These are phyloP conservation scores for Ganoderma sinense DNA, from an alignment of 1,284 basidiomycete species.

Conservation along the genomic window DNA sequence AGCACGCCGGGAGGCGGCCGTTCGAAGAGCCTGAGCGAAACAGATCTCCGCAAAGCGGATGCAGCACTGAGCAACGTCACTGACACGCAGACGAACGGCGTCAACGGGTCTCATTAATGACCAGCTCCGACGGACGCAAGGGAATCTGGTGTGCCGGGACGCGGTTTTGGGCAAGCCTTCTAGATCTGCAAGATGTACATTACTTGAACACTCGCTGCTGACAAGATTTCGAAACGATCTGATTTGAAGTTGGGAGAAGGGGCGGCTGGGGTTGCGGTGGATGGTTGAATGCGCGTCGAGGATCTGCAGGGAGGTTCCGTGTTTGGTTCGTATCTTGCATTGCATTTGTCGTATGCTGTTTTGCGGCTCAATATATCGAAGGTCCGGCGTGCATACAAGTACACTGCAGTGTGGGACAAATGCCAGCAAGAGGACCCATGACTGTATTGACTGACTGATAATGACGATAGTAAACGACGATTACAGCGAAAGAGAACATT, in stretches of 20 bases:
- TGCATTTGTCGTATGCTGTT: neutral
- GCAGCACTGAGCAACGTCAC: constrained; percentile 79
- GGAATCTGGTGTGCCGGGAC: neutral
- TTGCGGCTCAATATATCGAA: neutral
- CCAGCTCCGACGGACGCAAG: no score
- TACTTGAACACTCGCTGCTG: neutral
- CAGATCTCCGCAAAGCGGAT: constrained; percentile 85
- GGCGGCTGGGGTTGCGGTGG: neutral
- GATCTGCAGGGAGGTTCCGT: neutral
- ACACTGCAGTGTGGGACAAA: no score
- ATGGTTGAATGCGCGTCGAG: neutral
- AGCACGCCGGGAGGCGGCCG: constrained; percentile 87
- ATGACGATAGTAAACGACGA: neutral
- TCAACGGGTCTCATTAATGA: constrained; percentile 38
- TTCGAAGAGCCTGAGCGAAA: constrained; percentile 82
- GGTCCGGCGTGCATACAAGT: neutral
- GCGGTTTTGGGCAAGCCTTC: neutral
- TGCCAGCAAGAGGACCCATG: no score
- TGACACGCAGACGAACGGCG: constrained; percentile 37
- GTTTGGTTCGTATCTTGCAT: neutral
- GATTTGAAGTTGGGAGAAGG: neutral
- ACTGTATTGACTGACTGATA: no score
- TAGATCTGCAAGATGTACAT: constrained; percentile 2
- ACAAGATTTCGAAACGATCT: neutral
- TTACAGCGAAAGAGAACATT: neutral